Conservation (phyloP, 2,329 filamentous ascomycete genomes). For the Neodidymelliopsis sp. region DNA sequence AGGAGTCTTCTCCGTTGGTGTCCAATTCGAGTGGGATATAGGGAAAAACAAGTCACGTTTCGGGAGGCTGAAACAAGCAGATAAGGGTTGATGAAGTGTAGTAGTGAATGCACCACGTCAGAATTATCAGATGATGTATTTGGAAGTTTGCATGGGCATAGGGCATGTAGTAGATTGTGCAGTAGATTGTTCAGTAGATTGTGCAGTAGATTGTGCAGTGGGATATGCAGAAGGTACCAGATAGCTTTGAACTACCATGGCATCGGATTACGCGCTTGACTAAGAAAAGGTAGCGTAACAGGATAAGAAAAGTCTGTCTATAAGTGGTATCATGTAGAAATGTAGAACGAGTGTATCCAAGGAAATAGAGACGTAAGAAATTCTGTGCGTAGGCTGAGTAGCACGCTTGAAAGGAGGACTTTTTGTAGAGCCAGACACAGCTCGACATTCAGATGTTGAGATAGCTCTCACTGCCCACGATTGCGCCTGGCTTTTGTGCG, state of each 20-base stretch:
- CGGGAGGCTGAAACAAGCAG: neutral
- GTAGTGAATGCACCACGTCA: conserved; percentile 2
- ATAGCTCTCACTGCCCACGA: conserved; percentile 23
- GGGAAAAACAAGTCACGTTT: neutral
- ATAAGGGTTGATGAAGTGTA: neutral
- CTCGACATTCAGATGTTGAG: conserved; percentile 21
- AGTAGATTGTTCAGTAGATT: neutral
- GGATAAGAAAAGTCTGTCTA: conserved; percentile 12
- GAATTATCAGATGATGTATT: conserved; percentile 4
- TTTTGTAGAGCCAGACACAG: no score
- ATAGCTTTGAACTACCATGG: neutral
- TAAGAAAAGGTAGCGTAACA: neutral
- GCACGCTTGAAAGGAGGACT: neutral
- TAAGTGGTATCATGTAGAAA: conserved; percentile 21
- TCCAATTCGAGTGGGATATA: neutral
- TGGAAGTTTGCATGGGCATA: neutral
- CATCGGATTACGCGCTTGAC: neutral
- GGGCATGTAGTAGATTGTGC: neutral
- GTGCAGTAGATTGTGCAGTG: neutral
- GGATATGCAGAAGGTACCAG: neutral
- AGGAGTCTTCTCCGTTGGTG: neutral
- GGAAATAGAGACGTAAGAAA: neutral
- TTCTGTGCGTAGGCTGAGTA: neutral
- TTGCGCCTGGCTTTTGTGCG: conserved; percentile 26
- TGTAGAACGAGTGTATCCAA: neutral